Evolutionary conservation across 148 eudicot species (phyloP).

Genomic region (Vaccinium vitisidaea): DNA sequence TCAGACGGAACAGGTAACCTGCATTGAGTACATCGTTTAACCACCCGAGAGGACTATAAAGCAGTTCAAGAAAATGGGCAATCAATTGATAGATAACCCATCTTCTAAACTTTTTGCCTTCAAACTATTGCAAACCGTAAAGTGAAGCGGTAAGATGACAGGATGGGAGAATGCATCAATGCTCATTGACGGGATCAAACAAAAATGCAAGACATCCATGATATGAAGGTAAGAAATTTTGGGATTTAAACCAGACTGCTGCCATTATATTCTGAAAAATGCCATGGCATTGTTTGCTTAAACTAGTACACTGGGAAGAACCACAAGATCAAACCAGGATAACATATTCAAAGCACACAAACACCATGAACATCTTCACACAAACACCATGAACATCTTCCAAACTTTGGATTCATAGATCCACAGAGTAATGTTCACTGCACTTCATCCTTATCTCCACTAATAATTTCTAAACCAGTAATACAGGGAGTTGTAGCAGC

Average conservation of each 20-base stretch:
- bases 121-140: neutral
- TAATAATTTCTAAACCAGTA: constrained; percentile 18
- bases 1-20: neutral
- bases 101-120: neutral
- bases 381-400: constrained; percentile 33
- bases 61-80: constrained; percentile 9
- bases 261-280: constrained; percentile 14
- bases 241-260: constrained; percentile 11
- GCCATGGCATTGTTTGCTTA: constrained; percentile 12
- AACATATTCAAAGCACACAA: constrained; percentile 24
- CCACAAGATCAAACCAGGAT: constrained; percentile 15
- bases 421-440: constrained; percentile 4
- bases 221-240: neutral
- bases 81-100: neutral
- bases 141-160: neutral
- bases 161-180: constrained; percentile 13
- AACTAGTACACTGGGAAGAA: constrained; percentile 14
- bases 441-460: constrained; percentile 11
- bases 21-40: neutral
- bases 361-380: constrained; percentile 30
- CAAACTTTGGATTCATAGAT: constrained; percentile 23
- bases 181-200: neutral
- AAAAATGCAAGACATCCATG: neutral
- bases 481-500: constrained; percentile 27
- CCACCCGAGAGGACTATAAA: neutral